Base-by-base conservation (phyloP, 345 rosid genomes). In the Lepidium sativum region DNA sequence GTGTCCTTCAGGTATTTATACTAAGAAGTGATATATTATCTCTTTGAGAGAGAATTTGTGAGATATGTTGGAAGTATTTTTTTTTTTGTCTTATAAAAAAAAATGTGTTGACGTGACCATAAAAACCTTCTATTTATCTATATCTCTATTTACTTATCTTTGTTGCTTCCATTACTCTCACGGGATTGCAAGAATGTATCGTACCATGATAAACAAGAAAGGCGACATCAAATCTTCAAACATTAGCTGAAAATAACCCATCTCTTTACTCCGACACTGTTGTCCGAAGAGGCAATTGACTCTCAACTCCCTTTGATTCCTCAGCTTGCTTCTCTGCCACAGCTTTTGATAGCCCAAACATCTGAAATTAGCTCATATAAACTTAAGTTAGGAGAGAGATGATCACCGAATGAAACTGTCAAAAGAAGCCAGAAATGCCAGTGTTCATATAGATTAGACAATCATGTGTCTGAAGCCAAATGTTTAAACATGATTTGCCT, bases 331-430 rank as follows among this genome's bases (percentile, higher is more conserved):
- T 89, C 73, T 86, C 91, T 1, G 88, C 84, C 35, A 85, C 88
- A 37, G 82, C 65, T 74, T 83, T 92, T 0, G 96, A 84, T 83
- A 92, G 80, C 25, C 92, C 86, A 73, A 91, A 91, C 98, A 88
- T 88, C 96, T 86, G 83, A 70, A 70, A 23, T 0, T 54, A 61
- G 67, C 48, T 50, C 47, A 50, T 23, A 58, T 5, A 23, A 51
- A 14, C 42, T 18, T 32, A 58, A 8, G 63, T 58, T 21, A 78
- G 37, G 17, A 48, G 44, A 48, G 1, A 49, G 44, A 45, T 10
- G 38, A 38, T 6, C 37, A 41, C 37, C 38, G 42, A 15, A 60
- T 14, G 18, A 31, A 29, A 20, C 20, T 51, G 55, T 11, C 9
- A 41, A 9, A 41, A 23, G 29, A 16, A 39, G 17, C 43, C 43